Percentiles rank a stretch among this genome's conserved stretches.
Evolutionary conservation across 2,329 filamentous ascomycete genomes (phyloP).

Genomic region (Metarhizium rileyi): DNA sequence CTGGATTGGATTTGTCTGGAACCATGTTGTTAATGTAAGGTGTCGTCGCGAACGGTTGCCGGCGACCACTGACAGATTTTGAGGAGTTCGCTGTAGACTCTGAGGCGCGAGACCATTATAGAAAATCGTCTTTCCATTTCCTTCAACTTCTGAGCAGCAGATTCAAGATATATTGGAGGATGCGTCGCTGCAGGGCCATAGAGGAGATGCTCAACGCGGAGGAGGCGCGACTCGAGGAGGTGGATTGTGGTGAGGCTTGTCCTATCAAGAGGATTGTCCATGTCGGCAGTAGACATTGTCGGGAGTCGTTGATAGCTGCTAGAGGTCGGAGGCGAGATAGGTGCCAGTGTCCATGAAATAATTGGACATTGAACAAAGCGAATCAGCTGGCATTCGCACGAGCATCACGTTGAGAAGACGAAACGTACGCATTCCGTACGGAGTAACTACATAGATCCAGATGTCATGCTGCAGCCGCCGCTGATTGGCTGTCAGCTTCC

Average conservation of each 20-base stretch:
- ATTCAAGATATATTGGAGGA: slow-evolving; percentile 23
- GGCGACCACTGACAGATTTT: slow-evolving; percentile 42
- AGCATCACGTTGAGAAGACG: too few species aligned
- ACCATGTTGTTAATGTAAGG: not conserved
- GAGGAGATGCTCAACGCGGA: slow-evolving; percentile 49
- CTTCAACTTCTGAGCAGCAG: slow-evolving; percentile 34
- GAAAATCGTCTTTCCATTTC: slow-evolving; percentile 46
- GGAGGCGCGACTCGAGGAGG: slow-evolving; percentile 48
- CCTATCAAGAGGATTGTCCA: slow-evolving; percentile 34
- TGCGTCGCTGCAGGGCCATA: slow-evolving; percentile 33
- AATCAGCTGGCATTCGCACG: too few species aligned
- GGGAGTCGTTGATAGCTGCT: not conserved
- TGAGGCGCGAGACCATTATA: slow-evolving; percentile 37
- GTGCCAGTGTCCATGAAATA: too few species aligned
- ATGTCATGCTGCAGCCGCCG: too few species aligned
- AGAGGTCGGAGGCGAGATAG: too few species aligned
- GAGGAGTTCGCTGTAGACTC: slow-evolving; percentile 49
- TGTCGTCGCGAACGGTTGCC: not conserved
- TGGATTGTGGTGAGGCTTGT: slow-evolving; percentile 45
- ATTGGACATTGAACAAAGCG: too few species aligned
- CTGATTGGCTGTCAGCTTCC: not conserved
- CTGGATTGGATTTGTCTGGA: slow-evolving; percentile 42
- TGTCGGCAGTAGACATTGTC: slow-evolving; percentile 6
- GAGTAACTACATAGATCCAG: too few species aligned
- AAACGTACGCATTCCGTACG: too few species aligned